phyloP scores from a whole-genome alignment of 2,329 filamentous ascomycete species.

The Aspergillus ochraceus region DNA sequence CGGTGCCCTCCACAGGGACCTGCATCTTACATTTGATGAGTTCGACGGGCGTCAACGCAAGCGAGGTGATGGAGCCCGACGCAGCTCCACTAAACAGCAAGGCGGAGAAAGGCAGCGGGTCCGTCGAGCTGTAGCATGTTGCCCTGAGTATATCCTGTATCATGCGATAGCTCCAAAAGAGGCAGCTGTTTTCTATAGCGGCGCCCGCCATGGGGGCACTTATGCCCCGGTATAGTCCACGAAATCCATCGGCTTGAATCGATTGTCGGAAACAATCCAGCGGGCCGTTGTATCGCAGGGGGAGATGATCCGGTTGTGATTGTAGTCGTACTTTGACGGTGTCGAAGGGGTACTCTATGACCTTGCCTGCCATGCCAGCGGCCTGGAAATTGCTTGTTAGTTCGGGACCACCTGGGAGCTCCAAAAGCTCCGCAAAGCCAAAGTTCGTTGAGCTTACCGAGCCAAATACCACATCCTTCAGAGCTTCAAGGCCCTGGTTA shows the following conservation, averaged over 20 bases:
- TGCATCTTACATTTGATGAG: conserved; percentile 99
- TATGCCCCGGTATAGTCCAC: conserved; percentile 86
- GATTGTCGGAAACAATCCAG: conserved; percentile 92
- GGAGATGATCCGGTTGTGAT: conserved; percentile 84
- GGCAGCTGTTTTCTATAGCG: conserved; percentile 84
- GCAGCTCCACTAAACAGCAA: conserved; percentile 80
- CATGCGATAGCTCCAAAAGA: conserved; percentile 88
- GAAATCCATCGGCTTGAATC: conserved; percentile 72
- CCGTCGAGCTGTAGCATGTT: conserved; percentile 55
- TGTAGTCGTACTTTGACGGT: conserved; percentile 97
- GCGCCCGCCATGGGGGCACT: conserved; percentile 87
- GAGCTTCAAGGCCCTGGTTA: conserved; percentile 62
- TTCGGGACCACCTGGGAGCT: neutral
- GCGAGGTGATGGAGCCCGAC: conserved; percentile 83
- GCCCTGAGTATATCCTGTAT: conserved; percentile 64
- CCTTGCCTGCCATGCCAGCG: conserved; percentile 87
- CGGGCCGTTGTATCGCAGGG: conserved; percentile 79
- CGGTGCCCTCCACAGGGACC: conserved; percentile 56
- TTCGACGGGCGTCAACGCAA: conserved; percentile 92
- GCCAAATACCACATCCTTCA: conserved; percentile 86
- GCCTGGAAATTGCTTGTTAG: conserved; percentile 46
- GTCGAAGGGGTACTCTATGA: conserved; percentile 98
- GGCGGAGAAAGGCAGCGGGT: conserved; percentile 70
- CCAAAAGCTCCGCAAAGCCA: neutral
- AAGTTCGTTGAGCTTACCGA: conserved; percentile 59